Evolutionary conservation across 768 basidiomycete species (phyloP), one percentile per base, ranked within the genome.

Genomic region (Phaeolepiota aurea): DNA sequence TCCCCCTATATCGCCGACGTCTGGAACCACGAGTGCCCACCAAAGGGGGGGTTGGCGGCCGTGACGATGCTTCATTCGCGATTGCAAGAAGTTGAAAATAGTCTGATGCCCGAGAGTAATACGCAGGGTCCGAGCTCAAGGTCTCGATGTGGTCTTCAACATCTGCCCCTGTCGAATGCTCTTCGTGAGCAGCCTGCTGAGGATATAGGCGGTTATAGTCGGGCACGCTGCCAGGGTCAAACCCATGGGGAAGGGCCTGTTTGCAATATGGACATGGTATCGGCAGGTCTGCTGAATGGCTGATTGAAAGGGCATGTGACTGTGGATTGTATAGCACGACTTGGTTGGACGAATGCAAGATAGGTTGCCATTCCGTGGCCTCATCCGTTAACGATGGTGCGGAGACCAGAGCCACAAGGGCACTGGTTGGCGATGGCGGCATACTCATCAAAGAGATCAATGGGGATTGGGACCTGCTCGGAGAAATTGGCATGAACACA

Each of bases 261-360:
- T 83, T 77, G 57, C 88, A 90, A 48, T 83, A 86, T 3, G 87
- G 87, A 60, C 88, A 91, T 3, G 66, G 20, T 61, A 52, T 33
- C 38, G 25, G 20, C 9, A n/a, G 25, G 25, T 20, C 38, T 20
- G 65, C 41, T 25, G 65, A 54, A 21, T 62, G 61, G 32, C 66
- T 68, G 43, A 88, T 82, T 13, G 87, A 74, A 15, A 92, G 64
- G 1, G 88, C 87, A 54, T 91, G 88, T 1, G 83, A 88, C 1
- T 74, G 80, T 0, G 89, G 80, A 54, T 92, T 87, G 63, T 90
- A 92, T 5, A 91, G 70, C 12, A 92, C 89, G 23, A 91, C 80
- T 52, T 90, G 87, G 58, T 87, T 85, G 0, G 84, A 81, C n/a
- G 74, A 72, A 34, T 87, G 87, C 13, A 89, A 67, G 45, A 91